Base-by-base conservation (phyloP, 2,329 filamentous ascomycete species). In the Coniella lustricola region DNA sequence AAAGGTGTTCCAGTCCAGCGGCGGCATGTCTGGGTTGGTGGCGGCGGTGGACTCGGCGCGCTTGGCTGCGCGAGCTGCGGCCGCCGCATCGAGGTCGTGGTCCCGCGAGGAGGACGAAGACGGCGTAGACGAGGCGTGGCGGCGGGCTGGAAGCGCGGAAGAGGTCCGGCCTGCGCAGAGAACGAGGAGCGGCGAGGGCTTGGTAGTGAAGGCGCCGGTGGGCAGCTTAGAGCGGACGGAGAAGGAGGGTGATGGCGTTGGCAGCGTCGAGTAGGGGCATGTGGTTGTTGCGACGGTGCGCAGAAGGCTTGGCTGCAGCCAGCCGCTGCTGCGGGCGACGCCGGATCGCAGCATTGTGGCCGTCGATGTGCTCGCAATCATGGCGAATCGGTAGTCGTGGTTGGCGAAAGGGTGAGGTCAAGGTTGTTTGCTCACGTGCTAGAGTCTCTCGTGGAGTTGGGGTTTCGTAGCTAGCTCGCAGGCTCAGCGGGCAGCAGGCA, bases 1-100 rank as follows among this genome's bases (percentile, higher is more conserved):
- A 74, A 95, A 97, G 45, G 81, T 82, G 71, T 96, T 85, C 91
- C 91, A 97, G 69, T 89, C 80, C 36, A 90, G 79, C n/a, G 66
- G 61, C 32, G 65, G 58, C 50, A 60, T 55, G 47, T 63, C 59
- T 29, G 61, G 57, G 44, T 61, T 53, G 16, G 66, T 41, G 16
- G 16, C 32, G 21, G 38, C 42, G 43, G 42, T 39, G 14, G 34
- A 41, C 34, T 37, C 34, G n/a, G 50, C 50, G n/a, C 49, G 42
- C 44, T 46, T 50, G 10, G 13, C 56, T 49, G 22, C 63, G 46
- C 18, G 25, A 4, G 59, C 41, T 3, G 58, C 53, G 17, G 62
- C 55, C 0, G 56, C 56, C 0, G 54, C 55, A 4, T 49, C 40
- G 17, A 56, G 54, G 25, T 57, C 55, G 7, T 48, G 48, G 47